Evolutionary conservation across 495 filamentous ascomycete species (phyloP).

Genomic region (Hypoxylon fragiforme): DNA sequence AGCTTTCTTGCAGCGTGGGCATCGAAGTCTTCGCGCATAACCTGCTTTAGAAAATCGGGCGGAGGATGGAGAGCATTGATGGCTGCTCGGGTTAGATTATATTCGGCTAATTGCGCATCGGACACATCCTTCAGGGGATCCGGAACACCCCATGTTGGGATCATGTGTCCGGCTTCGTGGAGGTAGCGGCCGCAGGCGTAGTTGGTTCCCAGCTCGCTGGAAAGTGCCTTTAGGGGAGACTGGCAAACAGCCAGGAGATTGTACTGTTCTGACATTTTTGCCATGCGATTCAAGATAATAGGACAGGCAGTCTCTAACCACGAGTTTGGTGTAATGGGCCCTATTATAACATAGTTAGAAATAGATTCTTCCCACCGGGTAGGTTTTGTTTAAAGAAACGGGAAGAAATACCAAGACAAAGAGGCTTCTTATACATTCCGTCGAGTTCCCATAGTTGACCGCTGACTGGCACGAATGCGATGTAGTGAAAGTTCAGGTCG

Average conservation of each 20-base stretch:
- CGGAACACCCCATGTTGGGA: slow-evolving; percentile 8
- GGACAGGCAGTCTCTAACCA: slow-evolving; percentile 48
- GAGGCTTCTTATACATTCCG: slow-evolving; percentile 75
- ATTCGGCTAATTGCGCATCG: slow-evolving; percentile 26
- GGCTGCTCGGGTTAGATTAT: slow-evolving; percentile 26
- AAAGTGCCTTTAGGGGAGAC: slow-evolving; percentile 38
- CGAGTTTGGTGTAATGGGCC: slow-evolving; percentile 29
- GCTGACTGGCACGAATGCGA: slow-evolving; percentile 80
- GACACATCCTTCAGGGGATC: slow-evolving; percentile 11
- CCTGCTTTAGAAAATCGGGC: too few species aligned
- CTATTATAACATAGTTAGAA: slow-evolving; percentile 1
- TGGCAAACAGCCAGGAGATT: slow-evolving; percentile 53
- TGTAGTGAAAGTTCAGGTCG: slow-evolving; percentile 73
- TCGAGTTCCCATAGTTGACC: slow-evolving; percentile 87
- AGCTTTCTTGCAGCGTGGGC: slow-evolving; percentile 15
- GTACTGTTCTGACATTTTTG: slow-evolving; percentile 44
- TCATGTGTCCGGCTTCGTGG: slow-evolving; percentile 23
- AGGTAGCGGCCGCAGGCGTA: slow-evolving; percentile 38
- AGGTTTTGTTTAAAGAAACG: too few species aligned
- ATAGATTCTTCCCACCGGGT: too few species aligned
- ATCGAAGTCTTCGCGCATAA: slow-evolving; percentile 9
- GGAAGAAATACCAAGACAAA: slow-evolving; percentile 61
- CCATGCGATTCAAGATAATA: slow-evolving; percentile 47
- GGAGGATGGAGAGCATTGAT: slow-evolving; percentile 12
- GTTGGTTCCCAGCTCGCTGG: slow-evolving; percentile 39